Conservation (phyloP, 2,329 filamentous ascomycete genomes). For the Macrophomina pseudophaseolina region DNA sequence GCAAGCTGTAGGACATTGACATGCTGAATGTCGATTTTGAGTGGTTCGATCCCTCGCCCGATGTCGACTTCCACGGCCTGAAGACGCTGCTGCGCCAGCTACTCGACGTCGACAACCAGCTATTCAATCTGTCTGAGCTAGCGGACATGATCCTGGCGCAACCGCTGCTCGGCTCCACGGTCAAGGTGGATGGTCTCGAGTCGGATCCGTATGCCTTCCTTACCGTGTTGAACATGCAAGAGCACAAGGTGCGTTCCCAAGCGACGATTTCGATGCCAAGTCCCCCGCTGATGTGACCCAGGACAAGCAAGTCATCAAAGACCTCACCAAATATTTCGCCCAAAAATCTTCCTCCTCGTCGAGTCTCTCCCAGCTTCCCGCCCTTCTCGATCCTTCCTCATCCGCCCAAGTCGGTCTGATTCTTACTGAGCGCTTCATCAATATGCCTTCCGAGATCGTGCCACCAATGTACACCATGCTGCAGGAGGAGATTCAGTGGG, state of each 20-base stretch:
- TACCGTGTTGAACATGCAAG: constrained; percentile 80
- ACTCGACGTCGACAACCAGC: constrained; percentile 82
- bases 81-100: constrained; percentile 90
- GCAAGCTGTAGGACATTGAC: constrained; percentile 72
- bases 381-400: constrained; percentile 44
- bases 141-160: constrained; percentile 87
- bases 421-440: constrained; percentile 91
- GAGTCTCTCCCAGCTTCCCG: constrained; percentile 55
- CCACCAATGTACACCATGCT: constrained; percentile 97
- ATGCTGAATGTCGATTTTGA: constrained; percentile 97
- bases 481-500: constrained; percentile 85
- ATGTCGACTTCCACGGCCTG: constrained; percentile 92
- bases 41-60: constrained; percentile 93
- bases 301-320: constrained; percentile 73
- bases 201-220: constrained; percentile 92
- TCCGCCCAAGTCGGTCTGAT: constrained; percentile 75
- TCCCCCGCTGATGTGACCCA: constrained; percentile 35
- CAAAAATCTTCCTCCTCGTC: constrained; percentile 59
- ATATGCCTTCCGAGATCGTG: constrained; percentile 91
- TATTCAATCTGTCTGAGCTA: constrained; percentile 87
- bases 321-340: constrained; percentile 73
- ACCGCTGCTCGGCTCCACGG: constrained; percentile 85
- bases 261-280: neutral
- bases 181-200: constrained; percentile 95
- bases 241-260: constrained; percentile 62